Percentiles rank a stretch among this genome's conserved stretches.
These are phyloP conservation scores for Vitis hybrid DNA, from an alignment of 177 flowering plant species.

Conservation along the genomic window DNA sequence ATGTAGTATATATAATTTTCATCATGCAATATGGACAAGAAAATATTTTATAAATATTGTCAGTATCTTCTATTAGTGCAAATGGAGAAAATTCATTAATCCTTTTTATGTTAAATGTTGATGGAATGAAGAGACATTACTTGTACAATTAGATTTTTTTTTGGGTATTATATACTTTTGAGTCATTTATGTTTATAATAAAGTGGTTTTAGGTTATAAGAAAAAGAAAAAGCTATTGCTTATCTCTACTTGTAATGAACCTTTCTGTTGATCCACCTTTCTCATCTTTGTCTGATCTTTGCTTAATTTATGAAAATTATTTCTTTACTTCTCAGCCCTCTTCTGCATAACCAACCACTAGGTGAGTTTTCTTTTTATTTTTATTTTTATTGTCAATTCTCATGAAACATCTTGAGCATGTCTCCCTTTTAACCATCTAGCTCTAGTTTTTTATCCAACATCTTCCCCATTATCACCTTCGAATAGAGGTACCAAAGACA, in stretches of 20 bases:
- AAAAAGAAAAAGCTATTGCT: no score
- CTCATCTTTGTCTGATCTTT: background rate
- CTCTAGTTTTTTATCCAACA: no score
- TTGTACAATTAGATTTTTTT: background rate
- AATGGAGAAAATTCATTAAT: background rate
- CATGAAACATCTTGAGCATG: no score
- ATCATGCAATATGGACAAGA: background rate
- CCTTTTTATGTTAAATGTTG: background rate
- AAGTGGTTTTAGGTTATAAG: no score
- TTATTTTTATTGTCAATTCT: background rate
- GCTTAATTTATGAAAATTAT: background rate
- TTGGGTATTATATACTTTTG: background rate
- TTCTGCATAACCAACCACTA: background rate
- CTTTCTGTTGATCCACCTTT: background rate
- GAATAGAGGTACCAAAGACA: no score
- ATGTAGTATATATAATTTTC: constrained; percentile 7
- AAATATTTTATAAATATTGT: background rate
- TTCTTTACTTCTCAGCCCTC: background rate
- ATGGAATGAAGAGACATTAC: background rate
- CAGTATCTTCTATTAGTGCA: background rate
- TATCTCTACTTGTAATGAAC: no score
- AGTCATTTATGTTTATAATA: background rate
- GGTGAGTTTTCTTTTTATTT: background rate
- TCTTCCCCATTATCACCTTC: no score
- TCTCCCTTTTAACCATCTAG: no score